A percentile compares a stretch with the other conserved stretches of the same genome.
phyloP scores from a whole-genome alignment of 1,139 yeast genomes.

The Sugiyamaella sp. region DNA sequence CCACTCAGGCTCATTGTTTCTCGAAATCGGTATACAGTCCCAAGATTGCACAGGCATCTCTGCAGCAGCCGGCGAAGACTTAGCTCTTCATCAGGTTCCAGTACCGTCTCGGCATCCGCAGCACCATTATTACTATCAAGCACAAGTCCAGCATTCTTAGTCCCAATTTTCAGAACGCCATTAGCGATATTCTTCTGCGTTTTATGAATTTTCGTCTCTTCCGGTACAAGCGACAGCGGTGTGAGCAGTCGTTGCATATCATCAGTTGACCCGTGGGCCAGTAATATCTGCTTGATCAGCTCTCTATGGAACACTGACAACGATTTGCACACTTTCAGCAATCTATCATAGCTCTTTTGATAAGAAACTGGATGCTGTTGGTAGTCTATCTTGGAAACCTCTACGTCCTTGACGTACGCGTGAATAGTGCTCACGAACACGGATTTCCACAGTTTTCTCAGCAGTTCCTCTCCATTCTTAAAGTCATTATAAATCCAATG shows the following conservation, averaged over 20 bases:
- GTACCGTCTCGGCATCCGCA: too few species aligned
- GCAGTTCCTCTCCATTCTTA: slow-evolving; percentile 16
- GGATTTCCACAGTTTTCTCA: slow-evolving; percentile 25
- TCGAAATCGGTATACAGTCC: slow-evolving; percentile 34
- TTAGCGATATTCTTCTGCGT: too few species aligned
- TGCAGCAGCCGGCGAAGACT: not conserved
- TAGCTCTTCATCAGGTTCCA: too few species aligned
- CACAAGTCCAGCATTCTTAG: too few species aligned
- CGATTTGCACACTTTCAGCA: slow-evolving; percentile 28
- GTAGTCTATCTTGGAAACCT: not conserved
- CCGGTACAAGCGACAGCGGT: slow-evolving; percentile 1
- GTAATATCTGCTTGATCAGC: slow-evolving; percentile 3
- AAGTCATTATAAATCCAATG: slow-evolving; percentile 25
- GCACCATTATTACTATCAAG: too few species aligned
- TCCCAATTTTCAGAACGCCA: too few species aligned
- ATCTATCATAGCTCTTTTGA: slow-evolving; percentile 22
- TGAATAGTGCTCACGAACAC: slow-evolving; percentile 23
- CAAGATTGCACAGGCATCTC: slow-evolving; percentile 27
- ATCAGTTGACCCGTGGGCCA: slow-evolving; percentile 1
- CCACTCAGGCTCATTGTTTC: too few species aligned
- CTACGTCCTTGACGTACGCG: slow-evolving; percentile 23
- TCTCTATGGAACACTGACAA: slow-evolving; percentile 26
- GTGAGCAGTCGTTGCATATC: slow-evolving; percentile 6
- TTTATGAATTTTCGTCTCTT: not conserved
- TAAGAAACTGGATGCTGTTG: slow-evolving; percentile 19